Evolutionary conservation across 768 basidiomycete genomes (phyloP).

Genomic region (Hemileccinum impolitum): DNA sequence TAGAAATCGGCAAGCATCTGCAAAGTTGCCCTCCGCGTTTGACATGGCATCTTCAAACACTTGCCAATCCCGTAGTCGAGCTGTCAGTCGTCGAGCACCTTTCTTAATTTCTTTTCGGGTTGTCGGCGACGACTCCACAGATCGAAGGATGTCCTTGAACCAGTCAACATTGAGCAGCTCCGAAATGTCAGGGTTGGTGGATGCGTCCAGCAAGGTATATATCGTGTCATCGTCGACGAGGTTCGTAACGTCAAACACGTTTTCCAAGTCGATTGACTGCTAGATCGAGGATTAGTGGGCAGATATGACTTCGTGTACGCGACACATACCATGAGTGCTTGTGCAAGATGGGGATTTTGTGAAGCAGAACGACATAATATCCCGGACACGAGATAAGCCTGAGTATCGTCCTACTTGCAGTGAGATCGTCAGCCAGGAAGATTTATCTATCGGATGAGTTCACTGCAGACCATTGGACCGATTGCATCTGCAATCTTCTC

Average conservation of each 20-base stretch:
- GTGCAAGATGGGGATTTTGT: conserved; percentile 50
- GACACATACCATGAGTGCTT: conserved; percentile 42
- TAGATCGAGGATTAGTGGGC: conserved; percentile 27
- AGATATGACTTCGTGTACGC: not conserved
- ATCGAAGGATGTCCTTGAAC: conserved; percentile 24
- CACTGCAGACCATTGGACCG: conserved; percentile 49
- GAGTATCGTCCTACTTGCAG: conserved; percentile 43
- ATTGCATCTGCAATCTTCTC: conserved; percentile 52
- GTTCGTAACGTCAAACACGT: conserved; percentile 50
- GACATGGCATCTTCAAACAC: conserved; percentile 59
- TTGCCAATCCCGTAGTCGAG: conserved; percentile 57
- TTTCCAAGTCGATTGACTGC: conserved; percentile 54
- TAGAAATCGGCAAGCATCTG: conserved; percentile 46
- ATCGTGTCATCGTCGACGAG: conserved; percentile 54
- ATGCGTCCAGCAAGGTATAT: conserved; percentile 57
- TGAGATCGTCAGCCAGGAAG: conserved; percentile 2
- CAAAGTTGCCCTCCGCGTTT: conserved; percentile 51
- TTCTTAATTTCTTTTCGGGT: conserved; percentile 39
- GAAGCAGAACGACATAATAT: conserved; percentile 63
- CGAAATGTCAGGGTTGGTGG: conserved; percentile 63
- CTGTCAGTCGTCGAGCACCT: conserved; percentile 45
- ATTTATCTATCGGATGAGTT: not conserved
- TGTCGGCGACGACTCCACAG: conserved; percentile 28
- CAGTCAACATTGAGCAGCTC: conserved; percentile 42
- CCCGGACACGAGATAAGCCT: conserved; percentile 59